These are phyloP conservation scores for Penicillium simplicissimum DNA, from an alignment of 495 filamentous ascomycete species.

Conservation along the genomic window DNA sequence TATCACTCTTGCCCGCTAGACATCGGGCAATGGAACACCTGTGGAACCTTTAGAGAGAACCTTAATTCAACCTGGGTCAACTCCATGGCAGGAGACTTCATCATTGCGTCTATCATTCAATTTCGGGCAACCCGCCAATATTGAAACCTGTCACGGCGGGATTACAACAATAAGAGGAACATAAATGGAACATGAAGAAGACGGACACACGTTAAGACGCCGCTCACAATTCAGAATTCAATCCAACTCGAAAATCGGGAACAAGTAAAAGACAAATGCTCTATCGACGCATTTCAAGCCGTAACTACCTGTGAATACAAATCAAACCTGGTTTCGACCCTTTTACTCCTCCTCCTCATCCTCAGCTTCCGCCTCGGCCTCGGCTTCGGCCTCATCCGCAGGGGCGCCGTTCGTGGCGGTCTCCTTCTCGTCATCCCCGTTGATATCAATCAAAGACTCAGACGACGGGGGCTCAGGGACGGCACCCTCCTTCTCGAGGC, in stretches of 20 bases:
- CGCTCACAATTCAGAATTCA: slow-evolving; percentile 33
- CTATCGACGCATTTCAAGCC: slow-evolving; percentile 26
- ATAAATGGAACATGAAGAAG: slow-evolving; percentile 6
- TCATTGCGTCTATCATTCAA: slow-evolving; percentile 20
- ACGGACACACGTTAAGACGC: slow-evolving; percentile 38
- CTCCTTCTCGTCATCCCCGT: slow-evolving; percentile 37
- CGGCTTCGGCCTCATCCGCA: slow-evolving; percentile 29
- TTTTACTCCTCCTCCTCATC: slow-evolving; percentile 30
- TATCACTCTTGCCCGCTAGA: too few relatives aligned
- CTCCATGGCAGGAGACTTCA: neutral
- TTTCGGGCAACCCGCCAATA: slow-evolving; percentile 10
- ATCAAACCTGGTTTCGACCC: slow-evolving; percentile 12
- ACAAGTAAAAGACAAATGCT: slow-evolving; percentile 18
- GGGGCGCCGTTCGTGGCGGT: slow-evolving; percentile 37
- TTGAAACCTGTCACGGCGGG: slow-evolving; percentile 12
- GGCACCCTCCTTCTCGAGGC: slow-evolving; percentile 69
- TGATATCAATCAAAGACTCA: slow-evolving; percentile 52
- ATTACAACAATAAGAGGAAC: slow-evolving; percentile 19
- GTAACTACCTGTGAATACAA: slow-evolving; percentile 23
- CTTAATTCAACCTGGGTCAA: neutral
- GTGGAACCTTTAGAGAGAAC: too few relatives aligned
- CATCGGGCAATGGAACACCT: too few relatives aligned
- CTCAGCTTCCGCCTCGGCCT: slow-evolving; percentile 15
- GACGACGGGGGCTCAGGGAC: slow-evolving; percentile 42
- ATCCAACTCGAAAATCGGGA: slow-evolving; percentile 23